These are phyloP conservation scores for Lithohypha guttulata DNA, from an alignment of 2,329 filamentous ascomycete genomes.

Conservation along the genomic window DNA sequence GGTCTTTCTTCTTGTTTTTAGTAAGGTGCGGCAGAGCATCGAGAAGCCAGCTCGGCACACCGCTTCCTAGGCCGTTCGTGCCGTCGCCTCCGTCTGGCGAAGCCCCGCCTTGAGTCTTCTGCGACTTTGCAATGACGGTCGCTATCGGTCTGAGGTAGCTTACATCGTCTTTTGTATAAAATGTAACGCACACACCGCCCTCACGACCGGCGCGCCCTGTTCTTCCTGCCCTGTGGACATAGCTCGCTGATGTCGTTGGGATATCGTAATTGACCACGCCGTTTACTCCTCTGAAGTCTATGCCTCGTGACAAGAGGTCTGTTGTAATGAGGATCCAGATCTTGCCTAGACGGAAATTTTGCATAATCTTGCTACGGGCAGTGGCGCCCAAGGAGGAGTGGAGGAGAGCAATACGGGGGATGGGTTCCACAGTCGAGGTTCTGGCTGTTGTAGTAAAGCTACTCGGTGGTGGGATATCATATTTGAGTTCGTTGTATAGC, in stretches of 20 bases:
- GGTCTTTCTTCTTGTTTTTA: conserved; percentile 71
- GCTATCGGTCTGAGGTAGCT: conserved; percentile 82
- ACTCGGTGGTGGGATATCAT: conserved; percentile 78
- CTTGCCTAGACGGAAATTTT: conserved; percentile 78
- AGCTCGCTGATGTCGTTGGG: conserved; percentile 76
- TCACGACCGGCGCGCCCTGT: conserved; percentile 80
- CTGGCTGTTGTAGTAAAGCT: conserved; percentile 65
- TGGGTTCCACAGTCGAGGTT: conserved; percentile 41
- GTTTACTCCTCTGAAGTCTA: conserved; percentile 92
- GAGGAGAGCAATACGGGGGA: conserved; percentile 70
- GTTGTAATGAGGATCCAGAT: conserved; percentile 97
- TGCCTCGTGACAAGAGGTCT: conserved; percentile 78
- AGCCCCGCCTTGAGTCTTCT: conserved; percentile 49
- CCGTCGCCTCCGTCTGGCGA: conserved; percentile 29
- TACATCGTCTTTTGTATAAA: conserved; percentile 93
- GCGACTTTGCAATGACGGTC: conserved; percentile 77
- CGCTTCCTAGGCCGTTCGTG: conserved; percentile 31
- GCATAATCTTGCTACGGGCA: conserved; percentile 70
- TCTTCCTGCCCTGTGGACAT: conserved; percentile 85
- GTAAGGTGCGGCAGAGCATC: conserved; percentile 73
- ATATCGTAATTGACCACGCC: conserved; percentile 97
- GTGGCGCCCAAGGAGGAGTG: conserved; percentile 75
- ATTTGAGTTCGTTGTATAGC: conserved; percentile 78
- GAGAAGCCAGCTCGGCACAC: conserved; percentile 74
- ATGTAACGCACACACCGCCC: conserved; percentile 81